Base-by-base conservation (phyloP, 164 flowering plant species). In the Macadamia tetraphylla region DNA sequence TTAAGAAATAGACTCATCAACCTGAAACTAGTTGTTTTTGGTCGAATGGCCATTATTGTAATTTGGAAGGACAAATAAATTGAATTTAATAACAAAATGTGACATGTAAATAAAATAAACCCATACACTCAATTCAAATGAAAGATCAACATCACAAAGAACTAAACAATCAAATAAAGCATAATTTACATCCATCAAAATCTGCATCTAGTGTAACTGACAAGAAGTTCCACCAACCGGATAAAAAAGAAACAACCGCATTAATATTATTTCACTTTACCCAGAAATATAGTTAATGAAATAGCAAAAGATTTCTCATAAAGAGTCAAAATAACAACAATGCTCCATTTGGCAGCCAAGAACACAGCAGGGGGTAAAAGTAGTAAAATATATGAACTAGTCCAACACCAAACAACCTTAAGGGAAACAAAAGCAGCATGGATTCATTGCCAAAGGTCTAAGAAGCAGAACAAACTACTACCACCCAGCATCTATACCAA, bases 71-170 rank as follows among this genome's bases (percentile, higher is more conserved):
- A 65, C 2, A 10, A 53, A 66, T 9, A 30, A 6, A 66, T 9
- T 44, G 23, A 63, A 53, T 66, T 60, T 55, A 12, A 44, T 17
- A 66, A 31, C 13, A 65, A 65, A 52, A 35, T 35, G 40, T 35
- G 40, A 35, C 40, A 35, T 5, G 5, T 32, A 64, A 9, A 48
- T 30, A 53, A 35, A 65, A 8, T 15, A 35, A 32, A 53, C 46
- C 7, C 17, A 15, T 10, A 63, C 40, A 30, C 52, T 1, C 6
- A 65, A 2, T 35, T 35, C 5, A 32, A 65, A 17, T 58, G 32
- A 51, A 64, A 49, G 29, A 8, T 29, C 53, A 52, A 15, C 35
- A 13, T 55, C 49, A 32, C 31, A n/a, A 5, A 53, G 55, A 14
- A 52, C 12, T 13, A 14, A 51, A 14, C 49, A 62, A 62, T 42